Conservation (phyloP, 768 basidiomycete genomes). For the Infundibulicybe gibba region DNA sequence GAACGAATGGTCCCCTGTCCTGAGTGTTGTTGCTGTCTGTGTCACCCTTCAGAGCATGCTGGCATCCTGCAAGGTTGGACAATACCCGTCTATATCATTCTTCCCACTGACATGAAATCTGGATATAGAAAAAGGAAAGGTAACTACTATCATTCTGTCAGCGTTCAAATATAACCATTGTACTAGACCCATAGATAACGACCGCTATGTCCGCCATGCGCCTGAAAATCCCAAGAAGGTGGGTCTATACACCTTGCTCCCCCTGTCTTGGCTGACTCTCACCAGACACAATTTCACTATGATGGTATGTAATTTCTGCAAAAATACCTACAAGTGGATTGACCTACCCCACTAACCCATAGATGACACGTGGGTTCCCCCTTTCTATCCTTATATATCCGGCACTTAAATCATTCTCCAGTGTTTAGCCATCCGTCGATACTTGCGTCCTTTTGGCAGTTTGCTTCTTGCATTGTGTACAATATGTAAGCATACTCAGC, state of each 20-base stretch:
- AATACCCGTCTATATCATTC: neutral
- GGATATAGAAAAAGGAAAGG: slow-evolving; percentile 50
- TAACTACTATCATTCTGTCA: slow-evolving; percentile 24
- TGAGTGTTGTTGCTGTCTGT: slow-evolving; percentile 78
- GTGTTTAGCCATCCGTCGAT: slow-evolving; percentile 6
- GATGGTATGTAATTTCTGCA: slow-evolving; percentile 49
- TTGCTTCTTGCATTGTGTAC: slow-evolving; percentile 29
- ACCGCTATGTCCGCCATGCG: slow-evolving; percentile 73
- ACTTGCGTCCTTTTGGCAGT: neutral
- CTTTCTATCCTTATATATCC: slow-evolving; percentile 4
- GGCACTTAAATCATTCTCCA: too few species aligned
- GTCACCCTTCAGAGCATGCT: slow-evolving; percentile 91
- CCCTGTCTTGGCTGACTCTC: neutral
- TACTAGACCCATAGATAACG: slow-evolving; percentile 75
- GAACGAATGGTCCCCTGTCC: slow-evolving; percentile 87
- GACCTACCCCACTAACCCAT: slow-evolving; percentile 11
- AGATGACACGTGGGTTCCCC: slow-evolving; percentile 72
- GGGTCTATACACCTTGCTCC: slow-evolving; percentile 12
- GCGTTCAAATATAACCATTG: neutral
- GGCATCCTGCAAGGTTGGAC: slow-evolving; percentile 79
- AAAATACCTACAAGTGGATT: slow-evolving; percentile 3
- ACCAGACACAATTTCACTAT: slow-evolving; percentile 76
- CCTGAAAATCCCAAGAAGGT: slow-evolving; percentile 90
- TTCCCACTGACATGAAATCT: neutral
- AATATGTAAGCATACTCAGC: too few species aligned